phyloP scores from a whole-genome alignment of 1,139 yeast genomes.

The Hemisphaericaspora xylanilytica region DNA sequence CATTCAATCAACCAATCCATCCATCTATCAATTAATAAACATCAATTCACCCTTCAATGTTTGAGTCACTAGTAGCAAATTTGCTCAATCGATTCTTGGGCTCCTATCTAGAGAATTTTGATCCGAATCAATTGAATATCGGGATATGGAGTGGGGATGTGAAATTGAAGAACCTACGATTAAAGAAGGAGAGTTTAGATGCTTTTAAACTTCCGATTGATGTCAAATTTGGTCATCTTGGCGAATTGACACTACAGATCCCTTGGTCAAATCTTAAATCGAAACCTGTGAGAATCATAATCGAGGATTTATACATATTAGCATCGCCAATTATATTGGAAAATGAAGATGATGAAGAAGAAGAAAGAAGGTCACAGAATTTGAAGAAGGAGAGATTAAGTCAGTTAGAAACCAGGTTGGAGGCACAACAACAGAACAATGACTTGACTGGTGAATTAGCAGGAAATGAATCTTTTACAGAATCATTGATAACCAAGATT shows the following conservation, averaged over 20 bases:
- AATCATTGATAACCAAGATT: slow-evolving; percentile 81
- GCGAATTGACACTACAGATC: slow-evolving; percentile 83
- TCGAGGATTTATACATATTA: slow-evolving; percentile 81
- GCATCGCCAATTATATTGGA: slow-evolving; percentile 67
- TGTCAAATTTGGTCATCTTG: slow-evolving; percentile 89
- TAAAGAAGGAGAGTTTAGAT: slow-evolving; percentile 84
- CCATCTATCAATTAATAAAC: too few relatives aligned
- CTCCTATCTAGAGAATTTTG: slow-evolving; percentile 88
- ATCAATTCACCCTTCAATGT: too few relatives aligned
- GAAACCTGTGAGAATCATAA: slow-evolving; percentile 87
- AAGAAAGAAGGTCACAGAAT: slow-evolving; percentile 57
- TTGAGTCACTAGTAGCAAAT: slow-evolving; percentile 57
- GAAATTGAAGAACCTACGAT: slow-evolving; percentile 68
- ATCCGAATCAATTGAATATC: slow-evolving; percentile 88
- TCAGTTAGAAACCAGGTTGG: slow-evolving; percentile 59
- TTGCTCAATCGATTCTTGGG: slow-evolving; percentile 56
- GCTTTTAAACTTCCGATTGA: slow-evolving; percentile 81
- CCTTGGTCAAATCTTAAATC: slow-evolving; percentile 96
- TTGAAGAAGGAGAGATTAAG: slow-evolving; percentile 67
- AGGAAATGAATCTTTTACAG: slow-evolving; percentile 78
- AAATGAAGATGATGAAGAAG: slow-evolving; percentile 64
- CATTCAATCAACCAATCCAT: too few relatives aligned
- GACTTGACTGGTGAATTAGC: slow-evolving; percentile 41
- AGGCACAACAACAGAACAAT: slow-evolving; percentile 43
- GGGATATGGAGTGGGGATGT: slow-evolving; percentile 99